These are phyloP conservation scores for Penicillium olsonii DNA, from an alignment of 2,329 filamentous ascomycete genomes.

Conservation along the genomic window DNA sequence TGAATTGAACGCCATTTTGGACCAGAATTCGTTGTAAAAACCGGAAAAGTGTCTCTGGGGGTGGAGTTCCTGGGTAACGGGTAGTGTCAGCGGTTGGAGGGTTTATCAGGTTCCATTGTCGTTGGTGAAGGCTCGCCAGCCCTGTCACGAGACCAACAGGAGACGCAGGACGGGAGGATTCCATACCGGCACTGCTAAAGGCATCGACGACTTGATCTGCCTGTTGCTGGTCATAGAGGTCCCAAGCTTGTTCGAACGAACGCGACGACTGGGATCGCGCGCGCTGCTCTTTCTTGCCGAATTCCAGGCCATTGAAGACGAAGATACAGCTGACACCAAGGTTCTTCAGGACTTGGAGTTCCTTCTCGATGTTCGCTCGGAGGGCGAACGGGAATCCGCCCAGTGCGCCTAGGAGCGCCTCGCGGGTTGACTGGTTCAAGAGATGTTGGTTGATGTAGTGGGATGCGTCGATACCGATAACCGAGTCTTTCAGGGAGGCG, in stretches of 20 bases:
- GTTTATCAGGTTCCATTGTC: constrained; percentile 3
- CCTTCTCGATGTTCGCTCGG: constrained; percentile 70
- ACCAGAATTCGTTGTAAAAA: constrained; percentile 74
- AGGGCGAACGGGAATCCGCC: constrained; percentile 84
- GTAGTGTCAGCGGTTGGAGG: constrained; percentile 29
- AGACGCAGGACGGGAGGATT: not conserved
- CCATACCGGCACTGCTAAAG: constrained; percentile 79
- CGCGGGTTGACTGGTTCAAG: constrained; percentile 68
- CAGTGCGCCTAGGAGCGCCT: constrained; percentile 85
- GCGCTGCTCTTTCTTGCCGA: constrained; percentile 71
- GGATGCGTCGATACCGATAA: constrained; percentile 83
- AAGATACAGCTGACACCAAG: constrained; percentile 78
- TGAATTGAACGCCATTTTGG: constrained; percentile 69
- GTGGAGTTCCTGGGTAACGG: constrained; percentile 62
- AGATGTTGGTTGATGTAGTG: constrained; percentile 84
- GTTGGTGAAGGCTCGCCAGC: not conserved
- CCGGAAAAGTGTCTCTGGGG: constrained; percentile 71
- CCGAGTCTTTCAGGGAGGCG: constrained; percentile 70
- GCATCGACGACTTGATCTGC: constrained; percentile 78
- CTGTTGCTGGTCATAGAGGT: constrained; percentile 77
- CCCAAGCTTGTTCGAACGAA: constrained; percentile 80
- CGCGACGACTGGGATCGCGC: constrained; percentile 64
- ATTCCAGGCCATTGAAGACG: constrained; percentile 85
- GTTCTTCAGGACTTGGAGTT: constrained; percentile 71
- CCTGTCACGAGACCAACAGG: constrained; percentile 2